These are phyloP conservation scores for Geranomyces variabilis DNA, from an alignment of 192 early-diverging fungal species.

Conservation along the genomic window DNA sequence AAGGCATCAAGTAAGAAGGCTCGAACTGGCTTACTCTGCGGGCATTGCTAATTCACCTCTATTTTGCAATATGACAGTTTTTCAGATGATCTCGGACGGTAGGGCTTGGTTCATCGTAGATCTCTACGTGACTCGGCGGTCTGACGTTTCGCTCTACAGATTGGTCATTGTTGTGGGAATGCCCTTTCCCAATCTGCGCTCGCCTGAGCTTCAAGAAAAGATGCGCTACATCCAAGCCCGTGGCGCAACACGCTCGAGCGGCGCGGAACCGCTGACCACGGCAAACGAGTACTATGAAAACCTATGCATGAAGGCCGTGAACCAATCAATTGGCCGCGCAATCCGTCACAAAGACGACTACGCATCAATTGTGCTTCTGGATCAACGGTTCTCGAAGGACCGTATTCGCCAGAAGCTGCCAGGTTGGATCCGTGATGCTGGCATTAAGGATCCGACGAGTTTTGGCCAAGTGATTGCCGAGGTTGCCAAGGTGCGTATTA, in stretches of 20 bases:
- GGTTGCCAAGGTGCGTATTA: slow-evolving; percentile 18
- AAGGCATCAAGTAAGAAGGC: slow-evolving; percentile 72
- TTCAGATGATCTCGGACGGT: slow-evolving; percentile 77
- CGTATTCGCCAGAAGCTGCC: slow-evolving; percentile 71
- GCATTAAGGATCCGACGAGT: slow-evolving; percentile 23
- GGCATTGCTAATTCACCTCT: background rate
- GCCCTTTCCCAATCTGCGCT: slow-evolving; percentile 80
- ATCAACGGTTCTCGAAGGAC: slow-evolving; percentile 61
- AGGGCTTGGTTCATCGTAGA: background rate
- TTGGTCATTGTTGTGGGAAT: slow-evolving; percentile 87
- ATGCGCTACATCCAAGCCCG: slow-evolving; percentile 62
- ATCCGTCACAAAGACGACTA: slow-evolving; percentile 90
- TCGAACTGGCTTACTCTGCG: background rate
- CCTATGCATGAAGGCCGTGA: slow-evolving; percentile 90
- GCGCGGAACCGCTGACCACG: background rate
- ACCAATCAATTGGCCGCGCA: slow-evolving; percentile 87
- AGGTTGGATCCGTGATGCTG: slow-evolving; percentile 67
- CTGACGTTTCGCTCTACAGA: slow-evolving; percentile 40
- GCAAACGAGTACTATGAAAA: slow-evolving; percentile 83
- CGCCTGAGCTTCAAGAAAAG: slow-evolving; percentile 76
- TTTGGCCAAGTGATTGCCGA: slow-evolving; percentile 36
- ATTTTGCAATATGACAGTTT: slow-evolving; percentile 52
- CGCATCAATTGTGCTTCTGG: slow-evolving; percentile 81
- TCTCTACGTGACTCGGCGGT: background rate
- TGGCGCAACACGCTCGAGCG: background rate